Base-by-base conservation (phyloP, 2,329 filamentous ascomycete species). In the Rugonectria rugulosa region DNA sequence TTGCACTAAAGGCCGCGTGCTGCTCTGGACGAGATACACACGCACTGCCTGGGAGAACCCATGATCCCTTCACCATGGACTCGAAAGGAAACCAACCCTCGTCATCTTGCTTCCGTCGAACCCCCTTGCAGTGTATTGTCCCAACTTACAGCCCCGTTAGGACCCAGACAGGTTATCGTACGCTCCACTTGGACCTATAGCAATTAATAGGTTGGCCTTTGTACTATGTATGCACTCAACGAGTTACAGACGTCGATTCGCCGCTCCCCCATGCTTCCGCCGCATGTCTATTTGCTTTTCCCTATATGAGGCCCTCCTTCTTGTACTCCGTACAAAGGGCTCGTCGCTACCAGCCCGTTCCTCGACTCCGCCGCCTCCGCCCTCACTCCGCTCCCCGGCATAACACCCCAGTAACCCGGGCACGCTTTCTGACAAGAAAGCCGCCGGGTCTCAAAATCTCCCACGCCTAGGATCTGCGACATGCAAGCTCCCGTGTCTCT, bases 401-500 rank as follows among this genome's bases (percentile, higher is more conserved):
- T 51, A 5, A 41, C 29, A 50, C 46, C 53, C 53, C 46, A 51
- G 53, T 26, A 56, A 31, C 41, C 53, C 46, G 27, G 32, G 41
- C 53, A 45, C 17, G 53, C 36, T 51, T 47, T 51, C 53, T 50
- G 41, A 56, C 53, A 50, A 51, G 32, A 55, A 46, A 42, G 38
- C 46, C 44, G 34, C 41, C 41, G 45, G 53, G 34, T 19, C 46
- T 48, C 53, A 36, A 47, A 46, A 56, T 56, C 36, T 56, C 48
- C 42, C 48, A 43, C 53, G 29, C 41, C 53, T 42, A 36, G 42
- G 47, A 43, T 65, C 57, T 57, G 49, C 58, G 56, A 62, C 53
- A 64, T 65, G 63, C 63, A 64, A 56, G 54, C 63, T 66, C 56
- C 63, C 63, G 63, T 56, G 59, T 63, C 34, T 43, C 31, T 52